Evolutionary conservation across 768 basidiomycete species (phyloP).

Genomic region (Tylopilus sp.): DNA sequence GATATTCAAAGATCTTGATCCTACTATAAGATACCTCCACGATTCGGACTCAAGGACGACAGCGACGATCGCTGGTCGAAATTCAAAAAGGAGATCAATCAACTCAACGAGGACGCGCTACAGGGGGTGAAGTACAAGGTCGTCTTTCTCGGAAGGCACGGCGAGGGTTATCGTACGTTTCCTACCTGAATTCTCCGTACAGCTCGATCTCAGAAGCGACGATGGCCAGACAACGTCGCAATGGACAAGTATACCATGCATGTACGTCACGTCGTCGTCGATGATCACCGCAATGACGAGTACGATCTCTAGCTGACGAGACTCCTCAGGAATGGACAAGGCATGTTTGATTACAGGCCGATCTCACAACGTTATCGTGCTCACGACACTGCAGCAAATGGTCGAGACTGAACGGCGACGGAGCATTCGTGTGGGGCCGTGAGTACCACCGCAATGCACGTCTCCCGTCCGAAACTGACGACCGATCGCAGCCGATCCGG

Average conservation of each 20-base stretch:
- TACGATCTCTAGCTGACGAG: background rate
- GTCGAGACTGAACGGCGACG: constrained; percentile 60
- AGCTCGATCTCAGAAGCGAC: constrained; percentile 31
- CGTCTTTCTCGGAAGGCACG: constrained; percentile 65
- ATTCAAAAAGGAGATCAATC: constrained; percentile 39
- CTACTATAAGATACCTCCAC: constrained; percentile 45
- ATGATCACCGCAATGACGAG: background rate
- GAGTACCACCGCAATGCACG: constrained; percentile 26
- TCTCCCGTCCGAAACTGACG: background rate
- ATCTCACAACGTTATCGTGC: background rate
- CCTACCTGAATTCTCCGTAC: background rate
- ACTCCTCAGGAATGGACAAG: constrained; percentile 52
- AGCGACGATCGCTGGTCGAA: constrained; percentile 48
- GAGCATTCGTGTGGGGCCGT: constrained; percentile 73
- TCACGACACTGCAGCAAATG: constrained; percentile 38
- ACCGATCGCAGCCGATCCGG: constrained; percentile 53
- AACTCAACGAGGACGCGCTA: constrained; percentile 43
- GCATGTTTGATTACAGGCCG: constrained; percentile 35
- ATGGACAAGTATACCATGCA: constrained; percentile 59
- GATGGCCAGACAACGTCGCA: constrained; percentile 69
- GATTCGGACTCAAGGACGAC: constrained; percentile 58
- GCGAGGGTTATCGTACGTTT: constrained; percentile 66
- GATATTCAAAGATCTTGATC: background rate
- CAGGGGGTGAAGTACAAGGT: constrained; percentile 52
- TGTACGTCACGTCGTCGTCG: constrained; percentile 20